Conservation (phyloP, 192 early-diverging fungal species). For the Glomus cerebriforme region DNA sequence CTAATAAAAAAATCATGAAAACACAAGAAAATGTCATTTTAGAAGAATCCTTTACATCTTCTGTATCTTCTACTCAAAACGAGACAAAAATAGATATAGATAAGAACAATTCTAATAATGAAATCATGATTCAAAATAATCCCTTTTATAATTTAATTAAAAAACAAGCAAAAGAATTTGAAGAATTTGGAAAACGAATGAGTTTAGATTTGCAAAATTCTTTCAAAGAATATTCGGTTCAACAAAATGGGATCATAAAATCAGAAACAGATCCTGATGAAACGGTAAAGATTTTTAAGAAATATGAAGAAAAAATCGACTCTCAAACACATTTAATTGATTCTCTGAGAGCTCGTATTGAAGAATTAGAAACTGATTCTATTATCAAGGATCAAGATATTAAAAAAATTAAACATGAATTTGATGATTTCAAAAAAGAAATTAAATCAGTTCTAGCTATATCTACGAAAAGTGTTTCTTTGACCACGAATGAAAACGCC, state of each 20-base stretch:
- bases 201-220: background rate
- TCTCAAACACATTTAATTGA: background rate
- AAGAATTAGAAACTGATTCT: background rate
- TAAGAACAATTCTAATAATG: background rate
- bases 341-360: background rate
- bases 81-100: background rate
- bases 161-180: background rate
- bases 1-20: background rate
- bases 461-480: too few relatives aligned
- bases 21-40: background rate
- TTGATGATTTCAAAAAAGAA: background rate
- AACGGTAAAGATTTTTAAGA: background rate
- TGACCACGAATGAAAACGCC: too few relatives aligned
- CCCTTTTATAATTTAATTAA: background rate
- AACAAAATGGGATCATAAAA: background rate
- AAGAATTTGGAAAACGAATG: background rate
- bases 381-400: background rate
- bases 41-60: background rate
- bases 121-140: background rate
- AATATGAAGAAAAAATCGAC: background rate
- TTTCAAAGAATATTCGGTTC: background rate
- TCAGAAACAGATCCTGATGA: background rate
- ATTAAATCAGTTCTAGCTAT: too few relatives aligned
- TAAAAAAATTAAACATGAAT: background rate
- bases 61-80: background rate